Percentiles rank a stretch among this genome's conserved stretches.
These are phyloP conservation scores for Trichoderma endophyticum DNA, from an alignment of 2,329 filamentous ascomycete species.

Conservation along the genomic window DNA sequence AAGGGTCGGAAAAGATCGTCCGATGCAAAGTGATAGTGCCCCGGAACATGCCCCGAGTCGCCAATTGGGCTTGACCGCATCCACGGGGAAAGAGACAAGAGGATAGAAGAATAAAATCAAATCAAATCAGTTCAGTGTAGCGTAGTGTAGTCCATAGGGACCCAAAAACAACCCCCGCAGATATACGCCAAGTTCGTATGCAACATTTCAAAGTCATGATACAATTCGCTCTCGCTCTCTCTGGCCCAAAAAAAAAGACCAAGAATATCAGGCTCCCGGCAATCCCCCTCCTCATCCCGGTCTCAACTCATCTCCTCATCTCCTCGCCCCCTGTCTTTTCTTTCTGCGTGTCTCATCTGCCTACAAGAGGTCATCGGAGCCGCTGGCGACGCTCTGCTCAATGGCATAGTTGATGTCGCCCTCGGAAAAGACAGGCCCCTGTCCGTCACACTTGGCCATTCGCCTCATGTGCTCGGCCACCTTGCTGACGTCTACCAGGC, in stretches of 20 bases:
- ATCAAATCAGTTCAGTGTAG: background rate
- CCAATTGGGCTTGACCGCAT: background rate
- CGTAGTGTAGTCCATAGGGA: background rate
- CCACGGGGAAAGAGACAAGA: background rate
- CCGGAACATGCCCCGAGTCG: background rate
- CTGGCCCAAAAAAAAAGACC: background rate
- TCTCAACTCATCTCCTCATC: background rate
- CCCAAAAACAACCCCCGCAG: constrained; percentile 10
- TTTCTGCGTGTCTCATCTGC: background rate
- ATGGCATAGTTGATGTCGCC: constrained; percentile 70
- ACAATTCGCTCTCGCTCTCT: constrained; percentile 7
- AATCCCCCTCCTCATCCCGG: background rate
- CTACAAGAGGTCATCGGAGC: constrained; percentile 67
- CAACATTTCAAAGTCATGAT: constrained; percentile 4
- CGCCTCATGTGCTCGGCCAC: constrained; percentile 77
- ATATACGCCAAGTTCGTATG: constrained; percentile 13
- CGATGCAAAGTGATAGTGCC: background rate
- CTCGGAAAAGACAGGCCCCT: constrained; percentile 85
- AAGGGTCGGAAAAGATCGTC: background rate
- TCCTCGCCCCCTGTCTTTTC: background rate
- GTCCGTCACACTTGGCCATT: constrained; percentile 76
- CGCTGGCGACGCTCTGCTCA: constrained; percentile 70
- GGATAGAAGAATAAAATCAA: background rate
- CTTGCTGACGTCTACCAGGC: constrained; percentile 75
- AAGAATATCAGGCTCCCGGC: background rate